Base-by-base conservation (phyloP, 208 protist species). In the Leishmania arabica region DNA sequence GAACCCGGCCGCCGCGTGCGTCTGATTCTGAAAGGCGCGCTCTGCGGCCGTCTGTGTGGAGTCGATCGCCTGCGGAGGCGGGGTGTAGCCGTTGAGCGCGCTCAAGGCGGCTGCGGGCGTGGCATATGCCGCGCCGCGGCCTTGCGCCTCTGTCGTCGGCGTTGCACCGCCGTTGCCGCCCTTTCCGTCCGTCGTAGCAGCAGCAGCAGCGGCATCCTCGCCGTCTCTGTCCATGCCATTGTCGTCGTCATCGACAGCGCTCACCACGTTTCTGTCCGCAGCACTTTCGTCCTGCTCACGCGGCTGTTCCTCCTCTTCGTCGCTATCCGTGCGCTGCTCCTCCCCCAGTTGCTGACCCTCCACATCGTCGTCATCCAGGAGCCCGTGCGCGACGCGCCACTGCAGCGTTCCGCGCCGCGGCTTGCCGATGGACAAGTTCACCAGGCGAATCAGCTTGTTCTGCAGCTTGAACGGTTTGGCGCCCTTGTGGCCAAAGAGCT, bases 401-500 rank as follows among this genome's bases (percentile, higher is more conserved):
- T 81, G 82, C 62, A 80, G 82, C 64, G 78, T 79, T n/a, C 80
- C 82, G 7, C 82, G 75, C 27, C 91, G 88, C 17, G 92, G 92
- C 58, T 87, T 91, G 31, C 91, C 91, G 64, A 96, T 90, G 27
- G 92, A 94, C n/a, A 97, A 79, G 79, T 96, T 95, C 31, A 97
- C 87, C 47, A 97, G 86, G 5, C 91, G 89, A 79, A 97, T 95
- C 54, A 94, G 78, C 82, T 96, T 95, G 75, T 95, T 92, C 84
- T 96, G 94, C 58, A 97, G 79, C 75, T 95, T 90, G 78, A 96
- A 95, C 60, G 94, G 94, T 71, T 97, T 97, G 53, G 88, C 82
- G 56, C 94, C 94, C 31, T 89, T 88, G 82, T 95, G 92, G 19
- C 92, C 94, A 77, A 95, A 95, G 0, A 97, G 86, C 78, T 95